Conservation (phyloP, 1,284 basidiomycete genomes). For the Neotropicomus parvogracilis region DNA sequence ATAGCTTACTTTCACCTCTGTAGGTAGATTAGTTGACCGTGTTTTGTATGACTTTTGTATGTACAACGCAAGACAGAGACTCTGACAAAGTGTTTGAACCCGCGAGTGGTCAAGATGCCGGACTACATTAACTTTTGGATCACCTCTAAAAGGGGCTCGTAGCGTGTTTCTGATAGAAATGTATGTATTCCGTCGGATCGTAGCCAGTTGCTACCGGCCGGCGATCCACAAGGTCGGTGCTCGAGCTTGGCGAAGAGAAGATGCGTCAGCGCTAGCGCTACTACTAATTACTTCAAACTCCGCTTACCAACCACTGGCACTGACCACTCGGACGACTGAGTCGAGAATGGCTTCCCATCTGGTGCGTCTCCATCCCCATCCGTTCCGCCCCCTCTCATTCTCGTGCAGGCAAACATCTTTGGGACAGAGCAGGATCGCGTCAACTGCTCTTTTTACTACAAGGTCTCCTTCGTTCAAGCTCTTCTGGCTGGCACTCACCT, state of each 20-base stretch:
- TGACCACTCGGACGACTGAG: neutral
- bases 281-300: constrained; percentile 22
- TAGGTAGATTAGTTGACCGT: neutral
- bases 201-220: no score
- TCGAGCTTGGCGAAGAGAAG: no score
- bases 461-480: constrained; percentile 46
- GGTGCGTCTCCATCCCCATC: constrained; percentile 34
- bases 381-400: constrained; percentile 1
- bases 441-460: constrained; percentile 95
- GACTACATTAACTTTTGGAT: neutral
- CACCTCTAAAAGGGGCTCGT: no score
- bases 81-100: no score
- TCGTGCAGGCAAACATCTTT: constrained; percentile 72
- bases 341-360: constrained; percentile 60
- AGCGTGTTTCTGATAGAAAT: no score
- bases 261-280: no score
- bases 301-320: constrained; percentile 6
- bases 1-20: neutral
- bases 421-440: constrained; percentile 91
- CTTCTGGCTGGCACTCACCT: constrained; percentile 11
- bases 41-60: constrained; percentile 7
- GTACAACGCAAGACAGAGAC: neutral
- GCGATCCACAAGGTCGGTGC: no score
- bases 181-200: no score
- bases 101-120: no score